Evolutionary conservation across 495 filamentous ascomycete species (phyloP), one percentile per base, ranked within the genome.

Genomic region (Penicillium waksmanii): DNA sequence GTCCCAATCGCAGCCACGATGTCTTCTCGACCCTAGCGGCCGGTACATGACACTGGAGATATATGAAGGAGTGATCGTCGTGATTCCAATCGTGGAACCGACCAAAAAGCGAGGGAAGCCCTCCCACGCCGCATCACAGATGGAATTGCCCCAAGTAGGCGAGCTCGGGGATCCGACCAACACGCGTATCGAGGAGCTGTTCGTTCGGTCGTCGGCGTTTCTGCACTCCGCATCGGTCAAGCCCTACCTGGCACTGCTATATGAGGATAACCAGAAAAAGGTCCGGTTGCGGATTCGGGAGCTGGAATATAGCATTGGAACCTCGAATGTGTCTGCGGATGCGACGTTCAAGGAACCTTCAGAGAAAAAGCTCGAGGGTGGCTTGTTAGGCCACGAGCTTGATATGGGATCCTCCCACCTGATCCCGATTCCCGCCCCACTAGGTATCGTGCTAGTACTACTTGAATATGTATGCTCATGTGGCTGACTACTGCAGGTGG

Each of bases 31-130:
- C 71, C 95, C 95, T 0, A 88, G 82, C 0, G 88, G 90, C 7
- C 79, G 84, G 34, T 93, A 90, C 68, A 85, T 99, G 83, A 90
- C 87, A 10, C 75, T 97, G 61, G 88, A 97, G 62, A 76, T 96
- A 5, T 97, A 92, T 75, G 92, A 97, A 72, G 95, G 95, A 3
- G 83, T 96, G 23, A 79, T 98, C 34, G 91, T 88, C 10, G 82
- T 91, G 1, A 72, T 93, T 49, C 88, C 88, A 3, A 83, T 96
- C 25, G 69, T 89, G 3, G 85, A 85, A 56, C 76, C 82, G 0
- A 78, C 82, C 51, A 88, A 87, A 70, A 87, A 85, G 44, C 62
- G 66, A 44, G 64, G 72, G 5, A 61, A 71, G 21, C 57, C 53
- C 8, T 65, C 67, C 8, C 66, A 70, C 11, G 56, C 62, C 8